A percentile compares a stretch with the other conserved stretches of the same genome.
Conservation (phyloP, 2,329 filamentous ascomycete species). For the Cercospora citrullina region DNA sequence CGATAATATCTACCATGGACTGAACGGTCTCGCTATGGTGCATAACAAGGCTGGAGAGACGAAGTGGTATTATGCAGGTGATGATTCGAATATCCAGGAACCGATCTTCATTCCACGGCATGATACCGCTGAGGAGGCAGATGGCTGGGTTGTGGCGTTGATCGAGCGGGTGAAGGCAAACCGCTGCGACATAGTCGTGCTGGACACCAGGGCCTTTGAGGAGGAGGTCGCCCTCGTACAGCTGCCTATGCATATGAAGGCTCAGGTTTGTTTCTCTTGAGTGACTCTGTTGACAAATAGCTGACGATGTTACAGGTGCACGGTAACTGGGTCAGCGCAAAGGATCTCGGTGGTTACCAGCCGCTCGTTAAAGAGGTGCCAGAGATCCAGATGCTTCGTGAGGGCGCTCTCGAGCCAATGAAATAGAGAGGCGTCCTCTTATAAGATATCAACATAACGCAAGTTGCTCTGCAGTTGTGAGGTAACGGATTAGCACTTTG, state of each 20-base stretch:
- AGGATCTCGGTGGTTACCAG: conserved; percentile 23
- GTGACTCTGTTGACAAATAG: neutral
- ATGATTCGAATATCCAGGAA: conserved; percentile 53
- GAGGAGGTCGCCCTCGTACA: conserved; percentile 45
- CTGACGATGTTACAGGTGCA: conserved; percentile 7
- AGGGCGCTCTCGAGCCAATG: conserved; percentile 23
- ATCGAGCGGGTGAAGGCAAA: conserved; percentile 37
- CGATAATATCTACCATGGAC: conserved; percentile 34
- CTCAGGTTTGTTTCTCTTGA: conserved; percentile 18
- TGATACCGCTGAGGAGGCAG: conserved; percentile 47
- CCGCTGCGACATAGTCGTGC: conserved; percentile 42
- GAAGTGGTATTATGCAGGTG: conserved; percentile 41
- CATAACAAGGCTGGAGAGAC: conserved; percentile 32
- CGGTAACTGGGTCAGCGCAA: conserved; percentile 19
- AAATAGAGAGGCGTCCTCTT: neutral
- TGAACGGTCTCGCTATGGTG: conserved; percentile 26
- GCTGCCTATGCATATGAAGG: conserved; percentile 40
- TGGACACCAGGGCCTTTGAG: conserved; percentile 45
- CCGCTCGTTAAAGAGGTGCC: conserved; percentile 9
- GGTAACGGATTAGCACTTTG: neutral
- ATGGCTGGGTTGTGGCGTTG: conserved; percentile 53
- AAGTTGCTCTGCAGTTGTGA: neutral
- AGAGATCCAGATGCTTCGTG: conserved; percentile 16
- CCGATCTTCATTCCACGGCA: conserved; percentile 54
- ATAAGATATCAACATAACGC: neutral